A percentile compares a stretch with the other conserved stretches of the same genome.
These are phyloP conservation scores for Phlebiopsis flavidoalba DNA, from an alignment of 768 basidiomycete genomes.

Conservation along the genomic window DNA sequence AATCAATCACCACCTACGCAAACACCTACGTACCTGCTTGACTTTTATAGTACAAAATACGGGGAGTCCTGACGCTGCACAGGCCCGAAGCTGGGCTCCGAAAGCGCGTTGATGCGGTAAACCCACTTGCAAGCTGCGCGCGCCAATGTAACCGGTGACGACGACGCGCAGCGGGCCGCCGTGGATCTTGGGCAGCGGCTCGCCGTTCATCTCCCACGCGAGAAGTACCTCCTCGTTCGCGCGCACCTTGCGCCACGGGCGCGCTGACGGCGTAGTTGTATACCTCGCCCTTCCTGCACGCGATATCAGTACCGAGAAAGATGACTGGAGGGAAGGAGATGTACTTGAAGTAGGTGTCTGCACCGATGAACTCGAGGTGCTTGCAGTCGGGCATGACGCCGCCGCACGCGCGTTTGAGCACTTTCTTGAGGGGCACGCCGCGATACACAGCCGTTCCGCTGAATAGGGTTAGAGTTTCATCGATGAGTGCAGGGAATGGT, in stretches of 20 bases:
- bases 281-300: conserved; percentile 28
- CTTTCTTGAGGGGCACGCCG: conserved; percentile 49
- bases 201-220: conserved; percentile 49
- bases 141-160: conserved; percentile 50
- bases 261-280: conserved; percentile 45
- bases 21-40: conserved; percentile 32
- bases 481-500: conserved; percentile 4
- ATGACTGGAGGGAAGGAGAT: not conserved
- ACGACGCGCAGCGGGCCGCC: conserved; percentile 47
- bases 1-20: not conserved
- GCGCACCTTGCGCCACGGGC: conserved; percentile 43
- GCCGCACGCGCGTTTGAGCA: conserved; percentile 47
- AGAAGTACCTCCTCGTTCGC: conserved; percentile 43
- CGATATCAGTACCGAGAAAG: not conserved
- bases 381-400: conserved; percentile 42
- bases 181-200: conserved; percentile 45
- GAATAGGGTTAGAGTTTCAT: not conserved
- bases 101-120: conserved; percentile 44
- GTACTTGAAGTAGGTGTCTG: conserved; percentile 45
- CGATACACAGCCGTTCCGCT: conserved; percentile 50
- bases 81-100: conserved; percentile 44
- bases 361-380: conserved; percentile 53
- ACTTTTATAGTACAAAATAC: conserved; percentile 48
- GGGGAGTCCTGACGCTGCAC: conserved; percentile 51
- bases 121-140: conserved; percentile 52